These are phyloP conservation scores for Lenwebbia sp. DNA, from an alignment of 345 rosid genomes.

Conservation along the genomic window DNA sequence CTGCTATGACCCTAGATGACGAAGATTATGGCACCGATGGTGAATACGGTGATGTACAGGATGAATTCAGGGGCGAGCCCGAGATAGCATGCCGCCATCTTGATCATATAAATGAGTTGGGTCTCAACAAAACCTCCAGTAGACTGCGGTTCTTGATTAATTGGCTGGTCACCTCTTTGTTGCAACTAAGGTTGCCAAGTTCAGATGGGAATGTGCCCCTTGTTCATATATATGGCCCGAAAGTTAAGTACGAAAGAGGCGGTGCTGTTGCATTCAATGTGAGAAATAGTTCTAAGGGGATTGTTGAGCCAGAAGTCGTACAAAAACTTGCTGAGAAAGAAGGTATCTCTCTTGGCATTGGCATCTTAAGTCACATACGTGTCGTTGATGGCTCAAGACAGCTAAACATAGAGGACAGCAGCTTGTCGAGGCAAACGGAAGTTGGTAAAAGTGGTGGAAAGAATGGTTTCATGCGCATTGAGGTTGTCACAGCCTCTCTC, in stretches of 20 bases:
- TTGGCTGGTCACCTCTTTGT: slow-evolving; percentile 95
- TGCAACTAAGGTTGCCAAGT: slow-evolving; percentile 65
- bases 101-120: slow-evolving; percentile 87
- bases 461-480: slow-evolving; percentile 60
- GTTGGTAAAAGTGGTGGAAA: slow-evolving; percentile 46
- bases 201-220: slow-evolving; percentile 52
- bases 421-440: slow-evolving; percentile 65
- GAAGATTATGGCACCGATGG: slow-evolving; percentile 71
- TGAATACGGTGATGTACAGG: slow-evolving; percentile 61
- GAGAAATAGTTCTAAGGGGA: slow-evolving; percentile 54
- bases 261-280: slow-evolving; percentile 92
- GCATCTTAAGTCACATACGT: slow-evolving; percentile 83
- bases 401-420: slow-evolving; percentile 40
- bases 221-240: slow-evolving; percentile 93
- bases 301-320: slow-evolving; percentile 85
- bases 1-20: slow-evolving; percentile 51
- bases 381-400: slow-evolving; percentile 47
- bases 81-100: slow-evolving; percentile 76
- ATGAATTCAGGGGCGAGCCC: slow-evolving; percentile 81
- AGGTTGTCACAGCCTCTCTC: slow-evolving; percentile 93
- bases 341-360: slow-evolving; percentile 80
- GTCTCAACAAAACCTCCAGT: slow-evolving; percentile 86
- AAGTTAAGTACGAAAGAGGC: slow-evolving; percentile 94
- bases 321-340: slow-evolving; percentile 91
- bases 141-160: slow-evolving; percentile 77